Evolutionary conservation across 2,329 filamentous ascomycete species (phyloP).

Genomic region (Davidsoniella eucalypti): DNA sequence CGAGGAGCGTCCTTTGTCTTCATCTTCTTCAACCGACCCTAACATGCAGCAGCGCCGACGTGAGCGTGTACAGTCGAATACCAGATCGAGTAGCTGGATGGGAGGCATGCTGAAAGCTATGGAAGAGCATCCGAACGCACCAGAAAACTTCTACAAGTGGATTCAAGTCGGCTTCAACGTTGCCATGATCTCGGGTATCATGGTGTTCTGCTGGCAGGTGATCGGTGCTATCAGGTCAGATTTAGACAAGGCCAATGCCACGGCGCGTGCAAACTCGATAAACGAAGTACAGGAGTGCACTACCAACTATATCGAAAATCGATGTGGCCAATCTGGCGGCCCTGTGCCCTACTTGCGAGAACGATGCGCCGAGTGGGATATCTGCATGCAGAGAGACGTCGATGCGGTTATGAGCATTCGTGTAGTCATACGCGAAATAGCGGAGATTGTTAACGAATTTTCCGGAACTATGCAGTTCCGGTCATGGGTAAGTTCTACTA

Average conservation of each 20-base stretch:
- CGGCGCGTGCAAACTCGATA: constrained; percentile 51
- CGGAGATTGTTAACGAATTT: constrained; percentile 86
- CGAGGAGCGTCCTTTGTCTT: constrained; percentile 13
- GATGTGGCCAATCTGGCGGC: constrained; percentile 42
- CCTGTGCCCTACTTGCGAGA: constrained; percentile 52
- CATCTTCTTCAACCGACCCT: constrained; percentile 1
- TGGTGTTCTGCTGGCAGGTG: constrained; percentile 54
- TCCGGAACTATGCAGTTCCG: constrained; percentile 83
- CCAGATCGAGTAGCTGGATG: constrained; percentile 21
- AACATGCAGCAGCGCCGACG: constrained; percentile 15
- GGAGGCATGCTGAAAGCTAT: constrained; percentile 31
- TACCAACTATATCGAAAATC: constrained; percentile 58
- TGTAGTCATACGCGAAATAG: constrained; percentile 74
- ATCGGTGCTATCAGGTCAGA: constrained; percentile 57
- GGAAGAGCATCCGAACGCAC: constrained; percentile 40
- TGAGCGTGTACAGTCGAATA: constrained; percentile 3
- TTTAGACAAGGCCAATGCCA: constrained; percentile 53
- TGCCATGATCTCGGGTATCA: constrained; percentile 35
- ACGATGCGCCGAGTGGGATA: constrained; percentile 65
- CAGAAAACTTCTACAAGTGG: constrained; percentile 43
- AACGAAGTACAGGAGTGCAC: constrained; percentile 59
- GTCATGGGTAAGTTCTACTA: constrained; percentile 32
- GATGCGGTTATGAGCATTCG: constrained; percentile 61
- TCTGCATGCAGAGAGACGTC: constrained; percentile 76
- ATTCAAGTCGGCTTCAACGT: constrained; percentile 47